Conservation (phyloP, 1,139 yeast species). For the Blastobotrys serpentis region DNA sequence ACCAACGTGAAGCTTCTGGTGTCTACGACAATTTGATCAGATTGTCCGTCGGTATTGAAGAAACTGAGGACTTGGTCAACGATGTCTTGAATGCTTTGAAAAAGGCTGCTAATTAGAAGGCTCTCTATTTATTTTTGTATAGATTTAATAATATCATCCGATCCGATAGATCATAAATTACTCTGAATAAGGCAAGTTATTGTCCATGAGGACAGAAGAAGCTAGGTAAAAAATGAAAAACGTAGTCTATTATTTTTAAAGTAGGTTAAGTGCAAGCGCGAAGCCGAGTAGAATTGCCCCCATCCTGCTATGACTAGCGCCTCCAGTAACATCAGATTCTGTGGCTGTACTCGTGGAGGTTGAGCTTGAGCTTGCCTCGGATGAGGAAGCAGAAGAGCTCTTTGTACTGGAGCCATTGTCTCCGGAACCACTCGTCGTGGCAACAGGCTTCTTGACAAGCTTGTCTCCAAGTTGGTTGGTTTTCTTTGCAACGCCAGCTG, state of each 20-base stretch:
- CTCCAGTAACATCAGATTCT: conserved; percentile 19
- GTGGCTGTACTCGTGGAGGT: conserved; percentile 28
- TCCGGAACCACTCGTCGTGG: conserved; percentile 23
- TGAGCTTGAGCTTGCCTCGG: conserved; percentile 21
- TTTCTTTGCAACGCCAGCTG: neutral
- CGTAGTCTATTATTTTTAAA: neutral
- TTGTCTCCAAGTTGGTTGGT: neutral
- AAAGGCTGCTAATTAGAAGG: conserved; percentile 31
- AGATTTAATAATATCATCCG: neutral
- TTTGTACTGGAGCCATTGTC: no score
- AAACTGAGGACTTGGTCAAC: conserved; percentile 69
- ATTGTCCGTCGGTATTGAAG: conserved; percentile 86
- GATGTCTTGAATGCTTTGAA: conserved; percentile 72
- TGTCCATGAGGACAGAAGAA: no score
- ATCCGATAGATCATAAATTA: no score
- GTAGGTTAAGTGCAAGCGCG: neutral
- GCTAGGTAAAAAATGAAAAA: no score
- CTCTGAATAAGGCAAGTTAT: no score
- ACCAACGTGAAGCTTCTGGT: conserved; percentile 75
- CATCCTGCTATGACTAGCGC: conserved; percentile 13
- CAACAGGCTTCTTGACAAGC: conserved; percentile 10
- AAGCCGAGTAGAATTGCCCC: neutral
- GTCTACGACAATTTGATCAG: conserved; percentile 81
- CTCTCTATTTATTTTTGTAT: conserved; percentile 9
- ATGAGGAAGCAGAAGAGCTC: conserved; percentile 22